These are phyloP conservation scores for Cladosporium cucumerinum DNA, from an alignment of 2,329 filamentous ascomycete species.

Conservation along the genomic window DNA sequence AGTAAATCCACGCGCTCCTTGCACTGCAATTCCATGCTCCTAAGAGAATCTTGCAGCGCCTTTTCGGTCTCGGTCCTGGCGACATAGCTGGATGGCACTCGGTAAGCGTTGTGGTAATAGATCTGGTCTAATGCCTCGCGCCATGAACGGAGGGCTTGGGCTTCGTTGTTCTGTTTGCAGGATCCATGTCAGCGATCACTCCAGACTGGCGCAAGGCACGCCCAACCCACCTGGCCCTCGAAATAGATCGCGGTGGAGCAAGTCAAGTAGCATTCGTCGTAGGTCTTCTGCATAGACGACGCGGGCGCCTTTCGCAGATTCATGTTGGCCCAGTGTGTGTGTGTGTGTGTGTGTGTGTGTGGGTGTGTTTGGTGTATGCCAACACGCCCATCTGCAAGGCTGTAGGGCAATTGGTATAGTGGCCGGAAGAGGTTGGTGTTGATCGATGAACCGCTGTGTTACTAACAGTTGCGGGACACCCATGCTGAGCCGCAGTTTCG, in stretches of 20 bases:
- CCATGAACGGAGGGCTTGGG: conserved; percentile 89
- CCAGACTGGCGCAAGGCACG: conserved; percentile 8
- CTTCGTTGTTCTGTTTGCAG: conserved; percentile 76
- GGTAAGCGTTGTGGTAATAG: conserved; percentile 77
- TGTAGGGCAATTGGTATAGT: not conserved
- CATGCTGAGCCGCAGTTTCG: conserved; percentile 13
- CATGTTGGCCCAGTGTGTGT: conserved; percentile 4
- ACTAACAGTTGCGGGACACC: conserved; percentile 11
- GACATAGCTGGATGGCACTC: conserved; percentile 64
- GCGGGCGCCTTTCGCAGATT: conserved; percentile 53
- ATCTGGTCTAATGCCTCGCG: conserved; percentile 83
- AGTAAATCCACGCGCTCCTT: conserved; percentile 89
- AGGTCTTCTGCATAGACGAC: conserved; percentile 88
- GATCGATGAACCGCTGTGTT: conserved; percentile 4
- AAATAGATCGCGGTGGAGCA: conserved; percentile 97
- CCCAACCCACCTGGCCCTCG: conserved; percentile 70
- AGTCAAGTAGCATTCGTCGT: conserved; percentile 91
- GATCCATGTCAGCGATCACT: conserved; percentile 8
- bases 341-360: not conserved
- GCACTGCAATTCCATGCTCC: conserved; percentile 82
- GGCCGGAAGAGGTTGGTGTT: conserved; percentile 6
- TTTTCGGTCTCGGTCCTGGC: conserved; percentile 80
- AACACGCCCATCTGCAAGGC: not conserved
- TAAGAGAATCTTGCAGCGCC: conserved; percentile 75
- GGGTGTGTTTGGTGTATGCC: not conserved